Evolutionary conservation across 2,329 filamentous ascomycete genomes (phyloP), one percentile per base, ranked within the genome.

Genomic region (Chaetothyriales sp.): DNA sequence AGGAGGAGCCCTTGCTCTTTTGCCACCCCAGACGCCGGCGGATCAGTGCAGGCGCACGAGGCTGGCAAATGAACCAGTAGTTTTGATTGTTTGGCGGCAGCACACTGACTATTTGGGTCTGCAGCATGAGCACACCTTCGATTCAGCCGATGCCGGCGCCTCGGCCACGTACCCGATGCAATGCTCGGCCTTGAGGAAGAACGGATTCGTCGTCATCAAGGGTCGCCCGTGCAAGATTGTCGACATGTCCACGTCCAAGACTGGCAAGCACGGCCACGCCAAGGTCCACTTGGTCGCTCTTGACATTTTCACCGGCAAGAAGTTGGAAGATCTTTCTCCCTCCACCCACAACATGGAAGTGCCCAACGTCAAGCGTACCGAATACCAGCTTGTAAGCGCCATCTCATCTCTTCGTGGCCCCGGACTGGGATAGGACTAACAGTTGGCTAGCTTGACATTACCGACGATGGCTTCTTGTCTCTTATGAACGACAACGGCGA

Each of bases 211-310:
- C 73, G 84, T 90, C 73, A 97, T 98, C 54, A 98, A 98, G 85
- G 77, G 80, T 76, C 92, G 92, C 67, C 94, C 92, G 67, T 98
- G 92, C 89, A 98, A 97, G 86, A 98, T 98, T 67, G 87, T 97
- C 74, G 92, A 98, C 70, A 98, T 98, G 94, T 95, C 89, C 65
- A 98, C 92, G 78, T 98, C 92, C 74, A 98, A 98, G 89, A 98
- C 92, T 64, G 92, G 92, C 77, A 98, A 98, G 88, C 92, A 98
- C 86, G 92, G 92, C 74, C 94, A 98, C 86, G 92, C 92, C 77
- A 98, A 98, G 85, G 92, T 98, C 73, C 90, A 98, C 77, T 78
- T 98, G 66, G 85, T 95, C 68, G 92, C 89, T 70, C 82, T 94
- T 72, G 92, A 98, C 73, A 97, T 98, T 79, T 98, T 98, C 85